These are phyloP conservation scores for Epichloe typhina DNA, from an alignment of 2,329 filamentous ascomycete genomes.

Conservation along the genomic window DNA sequence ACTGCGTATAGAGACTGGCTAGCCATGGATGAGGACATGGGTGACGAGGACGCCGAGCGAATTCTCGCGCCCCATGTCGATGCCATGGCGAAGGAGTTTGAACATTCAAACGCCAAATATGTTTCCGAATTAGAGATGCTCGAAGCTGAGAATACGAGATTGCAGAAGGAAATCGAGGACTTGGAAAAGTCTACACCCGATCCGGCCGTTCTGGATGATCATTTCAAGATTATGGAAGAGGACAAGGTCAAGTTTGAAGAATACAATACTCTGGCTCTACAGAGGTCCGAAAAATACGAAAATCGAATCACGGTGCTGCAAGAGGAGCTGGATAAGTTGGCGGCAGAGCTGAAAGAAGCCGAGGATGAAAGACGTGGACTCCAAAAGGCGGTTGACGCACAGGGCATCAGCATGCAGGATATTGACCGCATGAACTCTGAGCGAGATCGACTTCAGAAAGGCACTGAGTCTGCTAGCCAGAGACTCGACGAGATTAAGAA, in stretches of 20 bases:
- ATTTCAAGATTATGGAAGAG: slow-evolving; percentile 87
- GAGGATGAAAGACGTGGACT: slow-evolving; percentile 71
- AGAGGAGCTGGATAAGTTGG: slow-evolving; percentile 69
- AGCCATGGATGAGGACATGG: slow-evolving; percentile 77
- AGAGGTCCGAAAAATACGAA: slow-evolving; percentile 81
- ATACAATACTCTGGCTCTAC: slow-evolving; percentile 75
- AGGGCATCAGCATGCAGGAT: slow-evolving; percentile 93
- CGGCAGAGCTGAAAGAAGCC: slow-evolving; percentile 60
- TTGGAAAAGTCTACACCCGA: slow-evolving; percentile 78
- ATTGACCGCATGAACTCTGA: slow-evolving; percentile 98
- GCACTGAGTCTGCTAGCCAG: slow-evolving; percentile 61
- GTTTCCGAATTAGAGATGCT: slow-evolving; percentile 71
- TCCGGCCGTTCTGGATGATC: slow-evolving; percentile 70
- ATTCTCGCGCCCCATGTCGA: slow-evolving; percentile 74
- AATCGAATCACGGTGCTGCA: slow-evolving; percentile 69
- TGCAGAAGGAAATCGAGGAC: slow-evolving; percentile 79
- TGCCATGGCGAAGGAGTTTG: slow-evolving; percentile 78
- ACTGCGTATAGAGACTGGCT: slow-evolving; percentile 90
- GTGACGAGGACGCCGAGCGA: slow-evolving; percentile 69
- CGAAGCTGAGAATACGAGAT: slow-evolving; percentile 69
- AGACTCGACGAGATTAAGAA: slow-evolving; percentile 77
- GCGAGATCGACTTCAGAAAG: slow-evolving; percentile 81
- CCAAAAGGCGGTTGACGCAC: slow-evolving; percentile 77
- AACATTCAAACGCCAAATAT: slow-evolving; percentile 72
- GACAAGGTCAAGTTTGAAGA: slow-evolving; percentile 92